Base-by-base conservation (phyloP, 2,329 filamentous ascomycete species). In the Colletotrichum orbiculare region DNA sequence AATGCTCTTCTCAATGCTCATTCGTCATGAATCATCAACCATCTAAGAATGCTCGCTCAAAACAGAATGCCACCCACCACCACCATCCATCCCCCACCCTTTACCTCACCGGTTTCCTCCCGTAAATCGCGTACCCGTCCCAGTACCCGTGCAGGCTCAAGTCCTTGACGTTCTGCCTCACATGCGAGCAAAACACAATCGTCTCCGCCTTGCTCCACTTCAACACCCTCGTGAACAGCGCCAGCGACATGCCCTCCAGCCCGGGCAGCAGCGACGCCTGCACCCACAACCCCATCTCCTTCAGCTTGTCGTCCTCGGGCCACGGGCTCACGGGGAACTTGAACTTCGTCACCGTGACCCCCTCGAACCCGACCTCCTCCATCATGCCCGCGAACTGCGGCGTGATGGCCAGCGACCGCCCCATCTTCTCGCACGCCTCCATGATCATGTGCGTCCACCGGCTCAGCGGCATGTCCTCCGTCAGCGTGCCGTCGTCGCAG, bases 371-470 rank as follows among this genome's bases (percentile, higher is more conserved):
- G 0, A 57, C 68, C n/a, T 60, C 69, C 34, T 59, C 48, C 33
- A 73, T 60, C 37, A 69, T 60, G 2, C 64, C 55, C 2, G 68
- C 66, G 5, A 71, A 53, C 33, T 66, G 45, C 12, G 63, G 66
- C 3, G 71, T 66, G 10, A 72, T 68, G 11, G 52, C 46, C 10
- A 62, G 15, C n/a, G 58, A 38, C 6, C 63, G 39, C 5, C 63
- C 63, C 2, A 38, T 25, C 47, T 43, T 62, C 6, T 63, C 58
- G 35, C 52, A 53, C 12, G 63, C 63, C 34, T 65, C 58, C 5
- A 15, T 82, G 10, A 81, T 78, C 3, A 88, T 72, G 10, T 88
- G 73, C 11, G 84, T 87, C 71, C 71, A 73, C 42, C 59, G 52
- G 56, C 63, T 64, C 5, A 71, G 69, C 13, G 68, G 53, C 3